phyloP scores from a whole-genome alignment of 768 basidiomycete species.

The Lenzites betulinus region DNA sequence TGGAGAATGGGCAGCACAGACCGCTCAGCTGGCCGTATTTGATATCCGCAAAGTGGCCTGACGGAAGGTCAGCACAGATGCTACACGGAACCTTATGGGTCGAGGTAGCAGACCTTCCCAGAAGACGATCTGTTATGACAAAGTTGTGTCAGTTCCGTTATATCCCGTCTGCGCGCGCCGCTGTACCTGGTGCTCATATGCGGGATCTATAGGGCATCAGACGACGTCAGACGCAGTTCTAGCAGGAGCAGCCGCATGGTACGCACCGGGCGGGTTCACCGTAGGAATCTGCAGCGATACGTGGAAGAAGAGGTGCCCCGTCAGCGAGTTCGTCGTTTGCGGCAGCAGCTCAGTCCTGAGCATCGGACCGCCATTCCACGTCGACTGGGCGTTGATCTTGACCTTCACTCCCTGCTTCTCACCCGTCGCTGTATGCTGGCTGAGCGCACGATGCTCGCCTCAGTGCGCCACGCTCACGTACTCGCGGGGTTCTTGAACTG shows the following conservation, averaged over 20 bases:
- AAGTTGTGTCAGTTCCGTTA: not conserved
- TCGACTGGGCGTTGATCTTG: conserved; percentile 28
- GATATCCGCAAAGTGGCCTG: conserved; percentile 27
- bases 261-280: conserved; percentile 23
- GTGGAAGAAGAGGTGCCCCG: conserved; percentile 26
- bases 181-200: conserved; percentile 25
- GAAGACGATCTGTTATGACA: conserved; percentile 22
- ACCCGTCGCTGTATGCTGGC: conserved; percentile 20
- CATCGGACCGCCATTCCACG: conserved; percentile 36
- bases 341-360: conserved; percentile 36
- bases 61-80: not conserved
- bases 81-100: not conserved
- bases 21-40: conserved; percentile 25
- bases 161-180: too few species aligned
- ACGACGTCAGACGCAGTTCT: not conserved
- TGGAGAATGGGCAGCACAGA: not conserved
- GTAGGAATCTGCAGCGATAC: conserved; percentile 27
- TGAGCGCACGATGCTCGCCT: not conserved
- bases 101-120: conserved; percentile 18
- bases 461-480: not conserved
- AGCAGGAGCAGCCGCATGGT: not conserved
- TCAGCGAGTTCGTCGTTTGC: conserved; percentile 34
- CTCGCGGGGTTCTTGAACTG: conserved; percentile 35
- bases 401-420: conserved; percentile 36
- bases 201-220: conserved; percentile 16